Percentiles rank a stretch among this genome's conserved stretches.
Evolutionary conservation across 2,329 filamentous ascomycete species (phyloP).

Genomic region (Sarocladiaceae sp.): DNA sequence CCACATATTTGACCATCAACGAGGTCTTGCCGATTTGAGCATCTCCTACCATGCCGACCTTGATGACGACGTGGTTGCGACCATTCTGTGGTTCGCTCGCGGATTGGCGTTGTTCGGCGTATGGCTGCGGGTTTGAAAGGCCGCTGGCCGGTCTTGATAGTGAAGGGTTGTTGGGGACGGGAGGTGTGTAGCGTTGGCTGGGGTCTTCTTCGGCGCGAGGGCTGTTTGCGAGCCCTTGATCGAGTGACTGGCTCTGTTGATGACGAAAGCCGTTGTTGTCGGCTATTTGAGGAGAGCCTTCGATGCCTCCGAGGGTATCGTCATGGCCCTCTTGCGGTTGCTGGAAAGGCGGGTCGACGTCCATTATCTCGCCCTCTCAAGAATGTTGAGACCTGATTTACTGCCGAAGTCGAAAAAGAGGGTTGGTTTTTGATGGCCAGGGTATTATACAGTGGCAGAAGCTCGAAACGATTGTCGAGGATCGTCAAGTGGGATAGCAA

Average conservation of each 20-base stretch:
- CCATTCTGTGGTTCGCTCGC: conserved; percentile 38
- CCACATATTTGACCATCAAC: conserved; percentile 99
- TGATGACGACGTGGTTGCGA: conserved; percentile 85
- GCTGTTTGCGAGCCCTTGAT: conserved; percentile 39
- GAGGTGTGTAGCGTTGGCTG: conserved; percentile 37
- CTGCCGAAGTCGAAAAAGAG: no score
- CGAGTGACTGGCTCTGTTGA: conserved; percentile 44
- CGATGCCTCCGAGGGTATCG: conserved; percentile 46
- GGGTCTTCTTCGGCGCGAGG: conserved; percentile 40
- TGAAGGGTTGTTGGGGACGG: conserved; percentile 33
- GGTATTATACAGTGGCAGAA: no score
- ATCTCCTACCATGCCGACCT: conserved; percentile 99
- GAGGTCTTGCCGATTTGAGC: conserved; percentile 99
- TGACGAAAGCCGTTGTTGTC: conserved; percentile 35
- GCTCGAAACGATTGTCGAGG: no score
- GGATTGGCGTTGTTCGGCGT: conserved; percentile 42
- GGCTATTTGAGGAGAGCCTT: conserved; percentile 39
- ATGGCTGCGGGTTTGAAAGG: conserved; percentile 41
- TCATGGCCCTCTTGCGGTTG: conserved; percentile 36
- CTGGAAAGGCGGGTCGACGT: conserved; percentile 26
- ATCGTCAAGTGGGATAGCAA: background rate
- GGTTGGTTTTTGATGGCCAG: no score
- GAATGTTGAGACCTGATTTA: no score
- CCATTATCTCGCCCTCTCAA: conserved; percentile 43
- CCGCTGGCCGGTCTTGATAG: conserved; percentile 54